Evolutionary conservation across 345 rosid species (phyloP).

Genomic region (Boechera divaricarpa): DNA sequence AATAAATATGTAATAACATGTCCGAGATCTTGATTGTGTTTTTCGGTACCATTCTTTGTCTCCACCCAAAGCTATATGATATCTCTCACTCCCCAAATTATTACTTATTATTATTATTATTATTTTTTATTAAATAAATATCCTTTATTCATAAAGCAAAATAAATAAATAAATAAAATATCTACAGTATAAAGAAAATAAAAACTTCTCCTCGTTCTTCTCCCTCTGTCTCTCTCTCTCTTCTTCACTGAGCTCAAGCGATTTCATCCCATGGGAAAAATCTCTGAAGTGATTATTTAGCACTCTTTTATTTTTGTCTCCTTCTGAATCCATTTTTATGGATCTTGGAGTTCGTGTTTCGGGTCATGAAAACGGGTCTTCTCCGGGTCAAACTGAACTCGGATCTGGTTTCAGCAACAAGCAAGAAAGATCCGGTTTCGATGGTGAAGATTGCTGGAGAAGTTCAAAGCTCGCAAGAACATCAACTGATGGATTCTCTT

Average conservation of each 20-base stretch:
- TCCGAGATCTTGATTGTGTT: slow-evolving; percentile 45
- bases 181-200: slow-evolving; percentile 39
- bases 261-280: slow-evolving; percentile 50
- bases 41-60: slow-evolving; percentile 48
- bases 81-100: slow-evolving; percentile 38
- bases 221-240: slow-evolving; percentile 39
- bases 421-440: slow-evolving; percentile 56
- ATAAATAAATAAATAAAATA: slow-evolving; percentile 14
- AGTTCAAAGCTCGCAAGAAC: slow-evolving; percentile 51
- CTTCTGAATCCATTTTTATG: slow-evolving; percentile 49
- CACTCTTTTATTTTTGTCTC: slow-evolving; percentile 15
- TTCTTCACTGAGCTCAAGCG: slow-evolving; percentile 45
- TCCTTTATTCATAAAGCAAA: neutral
- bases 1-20: slow-evolving; percentile 39
- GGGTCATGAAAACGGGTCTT: slow-evolving; percentile 52
- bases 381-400: slow-evolving; percentile 44
- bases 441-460: slow-evolving; percentile 56
- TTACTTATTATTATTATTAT: slow-evolving; percentile 30
- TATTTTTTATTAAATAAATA: slow-evolving; percentile 18
- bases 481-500: slow-evolving; percentile 43
- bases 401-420: slow-evolving; percentile 55
- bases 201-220: slow-evolving; percentile 38
- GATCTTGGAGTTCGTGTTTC: slow-evolving; percentile 65
- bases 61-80: slow-evolving; percentile 41
- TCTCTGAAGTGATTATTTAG: slow-evolving; percentile 47